A percentile compares a stretch with the other conserved stretches of the same genome.
These are phyloP conservation scores for Schizonepeta tenuifolia DNA, from an alignment of 257 asterid genomes.

Conservation along the genomic window DNA sequence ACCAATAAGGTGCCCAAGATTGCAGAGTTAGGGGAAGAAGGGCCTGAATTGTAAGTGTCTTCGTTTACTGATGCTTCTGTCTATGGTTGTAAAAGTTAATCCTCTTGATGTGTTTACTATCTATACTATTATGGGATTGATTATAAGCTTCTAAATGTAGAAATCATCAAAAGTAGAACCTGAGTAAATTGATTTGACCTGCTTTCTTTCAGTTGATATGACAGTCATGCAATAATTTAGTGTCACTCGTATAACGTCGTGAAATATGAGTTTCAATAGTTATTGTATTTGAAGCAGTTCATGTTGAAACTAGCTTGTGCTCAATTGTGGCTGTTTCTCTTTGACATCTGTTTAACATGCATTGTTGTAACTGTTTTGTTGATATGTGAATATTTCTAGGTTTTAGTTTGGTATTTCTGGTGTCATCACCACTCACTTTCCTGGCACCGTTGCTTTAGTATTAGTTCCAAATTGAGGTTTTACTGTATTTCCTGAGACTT, in stretches of 20 bases:
- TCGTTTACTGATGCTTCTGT: neutral
- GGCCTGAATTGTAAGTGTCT: slow-evolving; percentile 75
- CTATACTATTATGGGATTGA: neutral
- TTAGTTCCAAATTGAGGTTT: slow-evolving; percentile 2
- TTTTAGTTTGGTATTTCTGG: neutral
- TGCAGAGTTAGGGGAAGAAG: slow-evolving; percentile 96
- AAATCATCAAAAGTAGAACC: neutral
- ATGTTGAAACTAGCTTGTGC: neutral
- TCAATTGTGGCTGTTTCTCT: neutral
- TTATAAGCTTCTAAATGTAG: slow-evolving; percentile 7
- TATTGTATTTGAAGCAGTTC: neutral
- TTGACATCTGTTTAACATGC: slow-evolving; percentile 10
- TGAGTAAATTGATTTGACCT: neutral
- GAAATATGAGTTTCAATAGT: neutral
- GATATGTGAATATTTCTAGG: neutral
- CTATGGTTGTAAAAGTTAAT: neutral
- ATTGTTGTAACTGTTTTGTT: neutral
- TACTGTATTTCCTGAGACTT: too few relatives aligned
- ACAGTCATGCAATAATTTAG: neutral
- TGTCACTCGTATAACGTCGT: neutral
- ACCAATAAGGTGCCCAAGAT: slow-evolving; percentile 86
- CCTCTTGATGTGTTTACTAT: slow-evolving; percentile 4
- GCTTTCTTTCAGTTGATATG: neutral
- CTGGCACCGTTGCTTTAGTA: neutral
- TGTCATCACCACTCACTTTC: neutral